Percentiles rank a stretch among this genome's conserved stretches.
These are phyloP conservation scores for Sutorius australiensis DNA, from an alignment of 768 basidiomycete genomes.

Conservation along the genomic window DNA sequence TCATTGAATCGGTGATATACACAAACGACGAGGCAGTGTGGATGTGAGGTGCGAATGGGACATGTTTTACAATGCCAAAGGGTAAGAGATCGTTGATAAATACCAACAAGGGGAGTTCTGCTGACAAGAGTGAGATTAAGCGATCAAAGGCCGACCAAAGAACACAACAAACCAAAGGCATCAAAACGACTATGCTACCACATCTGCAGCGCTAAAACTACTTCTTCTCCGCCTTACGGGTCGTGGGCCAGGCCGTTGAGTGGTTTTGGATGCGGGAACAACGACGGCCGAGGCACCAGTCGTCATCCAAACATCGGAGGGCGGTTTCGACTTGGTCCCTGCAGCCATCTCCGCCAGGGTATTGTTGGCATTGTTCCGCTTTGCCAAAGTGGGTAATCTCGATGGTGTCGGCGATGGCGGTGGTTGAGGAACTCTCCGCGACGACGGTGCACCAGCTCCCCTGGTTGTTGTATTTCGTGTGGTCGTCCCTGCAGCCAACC, in stretches of 20 bases:
- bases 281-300: constrained; percentile 66
- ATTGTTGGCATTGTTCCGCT: constrained; percentile 44
- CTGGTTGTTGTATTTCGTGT: constrained; percentile 45
- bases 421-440: constrained; percentile 38
- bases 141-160: neutral
- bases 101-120: constrained; percentile 15
- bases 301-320: constrained; percentile 72
- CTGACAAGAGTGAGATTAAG: constrained; percentile 4
- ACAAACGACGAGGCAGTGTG: constrained; percentile 15
- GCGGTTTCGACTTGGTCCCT: constrained; percentile 33
- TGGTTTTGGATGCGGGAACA: constrained; percentile 60
- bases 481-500: constrained; percentile 51
- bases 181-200: constrained; percentile 55
- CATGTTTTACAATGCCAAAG: constrained; percentile 29
- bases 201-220: constrained; percentile 85
- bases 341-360: constrained; percentile 50
- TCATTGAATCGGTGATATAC: constrained; percentile 18
- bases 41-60: constrained; percentile 11
- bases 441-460: constrained; percentile 28
- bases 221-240: constrained; percentile 74
- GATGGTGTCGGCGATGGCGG: constrained; percentile 72
- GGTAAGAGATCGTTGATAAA: constrained; percentile 27
- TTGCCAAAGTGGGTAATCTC: constrained; percentile 69
- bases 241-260: constrained; percentile 69
- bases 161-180: constrained; percentile 10